Evolutionary conservation across 768 basidiomycete genomes (phyloP).

Genomic region (Floccularia luteovirens): DNA sequence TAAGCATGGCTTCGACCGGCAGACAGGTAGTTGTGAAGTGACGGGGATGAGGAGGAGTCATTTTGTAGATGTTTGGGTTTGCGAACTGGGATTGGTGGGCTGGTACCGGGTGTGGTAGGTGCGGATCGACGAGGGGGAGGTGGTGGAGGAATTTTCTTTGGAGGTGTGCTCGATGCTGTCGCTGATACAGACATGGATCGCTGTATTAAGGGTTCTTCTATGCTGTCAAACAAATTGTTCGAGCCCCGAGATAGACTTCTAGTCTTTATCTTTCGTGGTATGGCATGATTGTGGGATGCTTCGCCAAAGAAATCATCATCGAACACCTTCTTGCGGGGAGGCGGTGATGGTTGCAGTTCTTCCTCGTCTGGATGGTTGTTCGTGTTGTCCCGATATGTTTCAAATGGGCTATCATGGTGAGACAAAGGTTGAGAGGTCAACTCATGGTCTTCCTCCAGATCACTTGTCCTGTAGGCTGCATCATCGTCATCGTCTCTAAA

Average conservation of each 20-base stretch:
- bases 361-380: slow-evolving; percentile 36
- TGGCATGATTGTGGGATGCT: not conserved
- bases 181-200: slow-evolving; percentile 7
- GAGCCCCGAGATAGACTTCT: not conserved
- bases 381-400: slow-evolving; percentile 29
- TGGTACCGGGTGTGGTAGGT: slow-evolving; percentile 28
- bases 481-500: slow-evolving; percentile 11
- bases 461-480: slow-evolving; percentile 21
- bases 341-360: slow-evolving; percentile 25
- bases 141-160: slow-evolving; percentile 52
- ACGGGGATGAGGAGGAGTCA: slow-evolving; percentile 10
- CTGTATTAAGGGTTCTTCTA: not conserved
- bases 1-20: slow-evolving; percentile 24
- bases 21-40: slow-evolving; percentile 10
- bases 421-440: slow-evolving; percentile 36
- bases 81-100: slow-evolving; percentile 21
- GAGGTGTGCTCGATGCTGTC: slow-evolving; percentile 7
- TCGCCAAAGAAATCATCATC: not conserved
- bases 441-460: slow-evolving; percentile 41
- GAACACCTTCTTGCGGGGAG: slow-evolving; percentile 7
- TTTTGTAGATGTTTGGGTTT: slow-evolving; percentile 6
- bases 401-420: slow-evolving; percentile 36
- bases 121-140: slow-evolving; percentile 52
- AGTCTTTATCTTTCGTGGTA: not conserved
- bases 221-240: not conserved